A percentile compares a stretch with the other conserved stretches of the same genome.
Evolutionary conservation across 495 filamentous ascomycete genomes (phyloP).

Genomic region (Penicillium lagena): DNA sequence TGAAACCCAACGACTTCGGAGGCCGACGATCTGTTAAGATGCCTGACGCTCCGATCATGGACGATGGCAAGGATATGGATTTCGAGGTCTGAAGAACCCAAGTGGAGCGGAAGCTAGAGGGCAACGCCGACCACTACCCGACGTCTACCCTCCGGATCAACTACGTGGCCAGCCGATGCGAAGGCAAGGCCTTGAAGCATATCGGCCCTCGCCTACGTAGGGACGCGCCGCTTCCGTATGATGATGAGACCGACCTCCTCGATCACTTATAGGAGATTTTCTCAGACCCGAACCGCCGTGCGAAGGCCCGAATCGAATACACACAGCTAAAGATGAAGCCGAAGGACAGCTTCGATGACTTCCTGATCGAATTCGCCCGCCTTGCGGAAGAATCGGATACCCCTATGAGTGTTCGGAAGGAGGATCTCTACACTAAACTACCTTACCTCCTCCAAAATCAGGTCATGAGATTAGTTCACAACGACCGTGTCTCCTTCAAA

Average conservation of each 20-base stretch:
- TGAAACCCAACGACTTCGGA: too few species aligned
- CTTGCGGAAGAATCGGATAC: neutral
- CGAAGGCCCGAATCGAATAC: too few species aligned
- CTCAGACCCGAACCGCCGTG: too few species aligned
- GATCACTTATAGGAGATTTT: too few species aligned
- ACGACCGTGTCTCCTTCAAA: neutral
- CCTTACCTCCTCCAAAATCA: neutral
- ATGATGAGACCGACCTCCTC: too few species aligned
- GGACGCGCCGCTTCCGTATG: too few species aligned
- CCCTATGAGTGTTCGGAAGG: neutral
- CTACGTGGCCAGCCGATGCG: neutral
- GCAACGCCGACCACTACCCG: neutral
- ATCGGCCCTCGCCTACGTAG: neutral
- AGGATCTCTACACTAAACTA: neutral
- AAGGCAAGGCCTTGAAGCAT: neutral
- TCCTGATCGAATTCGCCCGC: neutral
- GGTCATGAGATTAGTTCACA: neutral
- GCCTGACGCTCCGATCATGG: neutral
- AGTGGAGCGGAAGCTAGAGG: neutral
- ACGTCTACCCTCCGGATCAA: neutral
- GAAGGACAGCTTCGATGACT: too few species aligned
- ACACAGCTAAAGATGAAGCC: too few species aligned
- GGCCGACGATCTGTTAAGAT: neutral
- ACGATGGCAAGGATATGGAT: neutral
- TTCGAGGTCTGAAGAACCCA: neutral